These are phyloP conservation scores for Hymenoscyphus fraxineus DNA, from an alignment of 2,329 filamentous ascomycete genomes.

Conservation along the genomic window DNA sequence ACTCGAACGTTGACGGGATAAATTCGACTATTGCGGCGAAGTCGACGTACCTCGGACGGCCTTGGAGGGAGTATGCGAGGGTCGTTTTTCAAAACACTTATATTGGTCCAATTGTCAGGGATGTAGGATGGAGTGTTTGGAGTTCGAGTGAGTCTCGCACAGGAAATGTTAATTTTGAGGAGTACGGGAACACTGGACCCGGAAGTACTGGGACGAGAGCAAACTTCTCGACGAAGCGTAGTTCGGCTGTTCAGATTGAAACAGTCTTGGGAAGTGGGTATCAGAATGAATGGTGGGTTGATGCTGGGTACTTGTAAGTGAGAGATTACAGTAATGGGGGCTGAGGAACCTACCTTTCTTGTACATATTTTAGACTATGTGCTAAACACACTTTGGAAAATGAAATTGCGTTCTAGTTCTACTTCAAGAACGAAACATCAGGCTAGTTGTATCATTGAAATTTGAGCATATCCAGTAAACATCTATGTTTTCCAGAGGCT, in stretches of 20 bases:
- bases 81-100: constrained; percentile 49
- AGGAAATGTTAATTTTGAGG: constrained; percentile 46
- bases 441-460: too few species aligned
- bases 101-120: constrained; percentile 46
- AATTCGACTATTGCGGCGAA: constrained; percentile 38
- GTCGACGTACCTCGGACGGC: constrained; percentile 49
- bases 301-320: constrained; percentile 9
- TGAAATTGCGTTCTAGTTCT: not conserved
- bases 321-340: not conserved
- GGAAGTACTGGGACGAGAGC: constrained; percentile 34
- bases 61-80: constrained; percentile 47
- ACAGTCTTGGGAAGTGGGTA: constrained; percentile 17
- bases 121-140: constrained; percentile 51
- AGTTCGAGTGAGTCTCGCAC: constrained; percentile 38
- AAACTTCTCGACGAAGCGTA: constrained; percentile 17
- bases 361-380: not conserved
- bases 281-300: constrained; percentile 21
- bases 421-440: too few species aligned
- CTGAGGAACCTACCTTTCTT: not conserved
- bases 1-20: constrained; percentile 44
- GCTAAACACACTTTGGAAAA: not conserved
- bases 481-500: too few species aligned
- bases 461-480: too few species aligned
- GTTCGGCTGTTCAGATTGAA: constrained; percentile 14
- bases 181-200: constrained; percentile 49